Percentiles rank a stretch among this genome's conserved stretches.
phyloP scores from a whole-genome alignment of 805 yeast genomes.

The Wickerhamiella brachini region DNA sequence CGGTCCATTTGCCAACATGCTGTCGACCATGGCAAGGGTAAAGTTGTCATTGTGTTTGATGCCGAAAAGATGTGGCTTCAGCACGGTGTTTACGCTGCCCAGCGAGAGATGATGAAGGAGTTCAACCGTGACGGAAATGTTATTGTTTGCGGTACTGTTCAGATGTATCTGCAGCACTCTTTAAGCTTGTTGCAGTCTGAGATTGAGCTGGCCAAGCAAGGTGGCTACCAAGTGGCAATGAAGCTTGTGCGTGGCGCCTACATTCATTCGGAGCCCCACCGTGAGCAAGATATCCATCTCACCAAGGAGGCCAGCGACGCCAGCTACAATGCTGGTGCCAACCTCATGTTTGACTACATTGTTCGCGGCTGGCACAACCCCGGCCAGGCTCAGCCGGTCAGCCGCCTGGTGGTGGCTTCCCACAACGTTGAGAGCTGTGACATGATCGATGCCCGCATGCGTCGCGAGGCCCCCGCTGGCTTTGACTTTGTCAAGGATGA shows the following conservation, averaged over 20 bases:
- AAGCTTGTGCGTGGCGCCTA: constrained; percentile 94
- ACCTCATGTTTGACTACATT: constrained; percentile 46
- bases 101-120: constrained; percentile 60
- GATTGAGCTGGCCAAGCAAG: constrained; percentile 43
- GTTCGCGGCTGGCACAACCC: constrained; percentile 28
- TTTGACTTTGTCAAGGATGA: constrained; percentile 19
- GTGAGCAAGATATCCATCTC: constrained; percentile 52
- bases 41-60: constrained; percentile 60
- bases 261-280: constrained; percentile 71
- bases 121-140: constrained; percentile 50
- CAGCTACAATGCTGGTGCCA: constrained; percentile 59
- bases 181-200: constrained; percentile 48
- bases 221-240: constrained; percentile 62
- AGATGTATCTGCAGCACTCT: constrained; percentile 74
- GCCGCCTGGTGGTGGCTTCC: constrained; percentile 67
- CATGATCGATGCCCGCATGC: constrained; percentile 48
- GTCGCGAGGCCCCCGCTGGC: constrained; percentile 20
- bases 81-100: constrained; percentile 82
- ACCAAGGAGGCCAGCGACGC: constrained; percentile 71
- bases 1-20: constrained; percentile 44
- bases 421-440: constrained; percentile 74
- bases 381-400: constrained; percentile 36
- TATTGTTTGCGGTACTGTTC: constrained; percentile 80
- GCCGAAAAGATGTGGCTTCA: constrained; percentile 86
- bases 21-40: constrained; percentile 26